phyloP scores from a whole-genome alignment of 2,329 filamentous ascomycete genomes.

The Saccharata proteae region DNA sequence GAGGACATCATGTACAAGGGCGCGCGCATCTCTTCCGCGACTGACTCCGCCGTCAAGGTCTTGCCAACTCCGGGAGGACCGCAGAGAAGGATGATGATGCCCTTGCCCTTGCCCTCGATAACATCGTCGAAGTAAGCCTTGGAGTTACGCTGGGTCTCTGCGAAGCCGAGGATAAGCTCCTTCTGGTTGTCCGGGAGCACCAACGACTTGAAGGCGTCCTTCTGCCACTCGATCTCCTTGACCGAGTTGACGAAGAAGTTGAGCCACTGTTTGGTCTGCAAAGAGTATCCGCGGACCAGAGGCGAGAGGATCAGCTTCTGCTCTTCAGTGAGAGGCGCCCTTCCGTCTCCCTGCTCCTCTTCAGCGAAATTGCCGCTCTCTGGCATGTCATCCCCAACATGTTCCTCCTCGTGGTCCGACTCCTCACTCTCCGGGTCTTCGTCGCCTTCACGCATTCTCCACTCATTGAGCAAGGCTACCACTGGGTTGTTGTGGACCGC shows the following conservation, averaged over 20 bases:
- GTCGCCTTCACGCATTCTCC: too few species aligned
- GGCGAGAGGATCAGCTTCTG: conserved; percentile 18
- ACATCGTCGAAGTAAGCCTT: conserved; percentile 36
- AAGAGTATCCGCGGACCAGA: conserved; percentile 18
- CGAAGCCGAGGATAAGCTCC: conserved; percentile 35
- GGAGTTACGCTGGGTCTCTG: conserved; percentile 30
- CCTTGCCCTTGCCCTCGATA: conserved; percentile 40
- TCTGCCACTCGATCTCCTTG: conserved; percentile 32
- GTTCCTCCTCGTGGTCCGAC: conserved; percentile 10
- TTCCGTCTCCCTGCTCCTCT: too few species aligned
- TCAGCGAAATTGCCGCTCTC: conserved; percentile 25
- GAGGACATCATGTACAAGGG: conserved; percentile 37
- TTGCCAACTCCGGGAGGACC: conserved; percentile 42
- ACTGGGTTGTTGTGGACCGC: too few species aligned
- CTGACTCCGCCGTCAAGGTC: conserved; percentile 23
- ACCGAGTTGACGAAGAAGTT: conserved; percentile 22
- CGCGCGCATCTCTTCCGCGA: conserved; percentile 34
- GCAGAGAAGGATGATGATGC: conserved; percentile 36
- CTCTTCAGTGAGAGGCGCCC: conserved; percentile 14
- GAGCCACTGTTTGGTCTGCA: conserved; percentile 18
- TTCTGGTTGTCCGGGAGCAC: conserved; percentile 38
- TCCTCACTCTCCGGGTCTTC: too few species aligned
- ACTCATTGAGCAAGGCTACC: too few species aligned
- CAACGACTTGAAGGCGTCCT: conserved; percentile 34
- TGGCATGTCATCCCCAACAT: conserved; percentile 10